Percentiles rank a stretch among this genome's conserved stretches.
phyloP scores from a whole-genome alignment of 2,329 filamentous ascomycete species.

The Amauroascus niger region DNA sequence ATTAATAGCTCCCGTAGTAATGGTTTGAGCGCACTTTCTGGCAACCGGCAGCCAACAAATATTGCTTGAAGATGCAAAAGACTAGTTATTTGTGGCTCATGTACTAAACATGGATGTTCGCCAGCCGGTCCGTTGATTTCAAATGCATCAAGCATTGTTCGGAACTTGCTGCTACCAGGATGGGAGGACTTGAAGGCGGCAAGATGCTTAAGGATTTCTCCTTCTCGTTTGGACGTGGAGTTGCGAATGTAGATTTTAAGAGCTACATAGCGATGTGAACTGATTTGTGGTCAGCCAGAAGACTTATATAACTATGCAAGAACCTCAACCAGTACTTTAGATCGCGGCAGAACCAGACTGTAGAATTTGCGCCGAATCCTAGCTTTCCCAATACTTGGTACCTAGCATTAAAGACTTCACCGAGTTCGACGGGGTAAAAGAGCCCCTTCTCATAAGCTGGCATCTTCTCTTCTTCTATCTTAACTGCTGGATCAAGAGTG shows the following conservation, averaged over 20 bases:
- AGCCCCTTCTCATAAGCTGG: slow-evolving; percentile 6
- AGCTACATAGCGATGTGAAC: slow-evolving; percentile 2
- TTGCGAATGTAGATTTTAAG: slow-evolving; percentile 12
- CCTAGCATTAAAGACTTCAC: slow-evolving; percentile 8
- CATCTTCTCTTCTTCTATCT: slow-evolving; percentile 14
- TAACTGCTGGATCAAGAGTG: slow-evolving; percentile 6
- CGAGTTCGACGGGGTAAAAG: slow-evolving; percentile 13
- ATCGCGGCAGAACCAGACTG: slow-evolving; percentile 13
- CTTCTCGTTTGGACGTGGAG: not conserved
- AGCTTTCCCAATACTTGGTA: slow-evolving; percentile 13
- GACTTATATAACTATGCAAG: not conserved
- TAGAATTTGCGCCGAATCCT: slow-evolving; percentile 12
- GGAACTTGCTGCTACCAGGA: slow-evolving; percentile 5
- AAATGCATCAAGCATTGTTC: slow-evolving; percentile 14
- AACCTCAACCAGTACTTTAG: not conserved
- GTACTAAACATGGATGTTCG: slow-evolving; percentile 11
- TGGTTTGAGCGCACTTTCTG: slow-evolving; percentile 7
- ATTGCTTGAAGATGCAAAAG: not conserved
- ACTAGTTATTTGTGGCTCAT: not conserved
- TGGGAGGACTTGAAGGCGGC: slow-evolving; percentile 1
- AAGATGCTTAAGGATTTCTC: slow-evolving; percentile 6
- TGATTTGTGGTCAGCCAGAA: not conserved
- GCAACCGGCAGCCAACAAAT: not conserved
- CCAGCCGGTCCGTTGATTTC: slow-evolving; percentile 4
- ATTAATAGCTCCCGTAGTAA: slow-evolving; percentile 9